Conservation (phyloP, 2,329 filamentous ascomycete species). For the Fusarium stilboides region DNA sequence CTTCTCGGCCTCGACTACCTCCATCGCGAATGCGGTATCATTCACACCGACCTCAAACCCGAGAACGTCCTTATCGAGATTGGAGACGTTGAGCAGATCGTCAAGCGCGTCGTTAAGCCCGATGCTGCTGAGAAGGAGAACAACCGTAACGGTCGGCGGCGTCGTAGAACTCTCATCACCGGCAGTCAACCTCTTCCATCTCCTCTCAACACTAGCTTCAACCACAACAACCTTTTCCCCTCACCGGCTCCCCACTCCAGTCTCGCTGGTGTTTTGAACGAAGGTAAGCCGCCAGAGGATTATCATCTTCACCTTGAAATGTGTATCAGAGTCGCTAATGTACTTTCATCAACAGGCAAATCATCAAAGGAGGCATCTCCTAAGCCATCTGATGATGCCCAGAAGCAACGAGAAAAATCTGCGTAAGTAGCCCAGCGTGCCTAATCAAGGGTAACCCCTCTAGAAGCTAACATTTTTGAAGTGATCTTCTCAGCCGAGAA, state of each 20-base stretch:
- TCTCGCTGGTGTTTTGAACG: constrained; percentile 86
- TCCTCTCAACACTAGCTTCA: constrained; percentile 93
- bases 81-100: constrained; percentile 98
- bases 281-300: constrained; percentile 68
- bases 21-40: constrained; percentile 98
- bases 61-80: constrained; percentile 99
- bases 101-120: constrained; percentile 94
- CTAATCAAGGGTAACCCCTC: background rate
- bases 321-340: constrained; percentile 25
- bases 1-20: constrained; percentile 95
- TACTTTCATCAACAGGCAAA: constrained; percentile 48
- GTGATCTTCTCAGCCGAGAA: constrained; percentile 91
- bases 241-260: constrained; percentile 78
- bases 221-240: constrained; percentile 79
- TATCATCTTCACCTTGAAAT: background rate
- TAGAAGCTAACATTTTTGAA: constrained; percentile 55
- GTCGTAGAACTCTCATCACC: constrained; percentile 93
- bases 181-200: constrained; percentile 97
- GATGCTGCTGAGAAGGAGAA: constrained; percentile 84
- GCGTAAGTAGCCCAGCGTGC: constrained; percentile 73
- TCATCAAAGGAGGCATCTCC: constrained; percentile 62
- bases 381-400: constrained; percentile 73
- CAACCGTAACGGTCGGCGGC: constrained; percentile 90
- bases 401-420: constrained; percentile 92
- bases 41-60: constrained; percentile 97